These are phyloP conservation scores for Oryza meridionalis DNA, from an alignment of 176 grass and related monocot species.

Conservation along the genomic window DNA sequence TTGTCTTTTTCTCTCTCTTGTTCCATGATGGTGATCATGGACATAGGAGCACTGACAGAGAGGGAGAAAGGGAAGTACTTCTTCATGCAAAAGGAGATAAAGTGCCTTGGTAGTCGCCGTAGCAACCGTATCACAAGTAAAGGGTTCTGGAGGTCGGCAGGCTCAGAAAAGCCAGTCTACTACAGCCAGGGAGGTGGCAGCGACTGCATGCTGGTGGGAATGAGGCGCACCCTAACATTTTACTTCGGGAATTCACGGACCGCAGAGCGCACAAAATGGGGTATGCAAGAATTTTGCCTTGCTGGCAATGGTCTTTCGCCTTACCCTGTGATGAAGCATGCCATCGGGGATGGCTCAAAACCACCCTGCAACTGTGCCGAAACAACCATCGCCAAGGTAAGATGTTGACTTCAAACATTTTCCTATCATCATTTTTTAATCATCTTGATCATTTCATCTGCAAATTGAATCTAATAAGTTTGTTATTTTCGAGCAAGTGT, in stretches of 20 bases:
- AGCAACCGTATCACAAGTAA: conserved; percentile 26
- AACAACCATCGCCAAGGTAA: background rate
- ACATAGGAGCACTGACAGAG: background rate
- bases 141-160: conserved; percentile 62
- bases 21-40: background rate
- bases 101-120: background rate
- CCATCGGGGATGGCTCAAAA: background rate
- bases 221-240: conserved; percentile 51
- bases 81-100: conserved; percentile 42
- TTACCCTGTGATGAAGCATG: background rate
- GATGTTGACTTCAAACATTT: background rate
- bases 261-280: conserved; percentile 49
- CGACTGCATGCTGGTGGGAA: conserved; percentile 44
- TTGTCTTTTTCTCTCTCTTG: background rate
- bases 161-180: conserved; percentile 36
- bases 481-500: too few species aligned
- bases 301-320: background rate
- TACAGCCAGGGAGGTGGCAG: background rate
- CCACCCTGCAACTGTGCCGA: too few species aligned
- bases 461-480: too few species aligned
- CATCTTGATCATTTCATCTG: background rate
- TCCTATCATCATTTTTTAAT: background rate
- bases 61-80: conserved; percentile 42
- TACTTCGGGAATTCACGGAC: conserved; percentile 21
- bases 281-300: conserved; percentile 60